A percentile compares a stretch with the other conserved stretches of the same genome.
These are phyloP conservation scores for Trichosanthes cucumerina DNA, from an alignment of 306 rosid genomes.

Conservation along the genomic window DNA sequence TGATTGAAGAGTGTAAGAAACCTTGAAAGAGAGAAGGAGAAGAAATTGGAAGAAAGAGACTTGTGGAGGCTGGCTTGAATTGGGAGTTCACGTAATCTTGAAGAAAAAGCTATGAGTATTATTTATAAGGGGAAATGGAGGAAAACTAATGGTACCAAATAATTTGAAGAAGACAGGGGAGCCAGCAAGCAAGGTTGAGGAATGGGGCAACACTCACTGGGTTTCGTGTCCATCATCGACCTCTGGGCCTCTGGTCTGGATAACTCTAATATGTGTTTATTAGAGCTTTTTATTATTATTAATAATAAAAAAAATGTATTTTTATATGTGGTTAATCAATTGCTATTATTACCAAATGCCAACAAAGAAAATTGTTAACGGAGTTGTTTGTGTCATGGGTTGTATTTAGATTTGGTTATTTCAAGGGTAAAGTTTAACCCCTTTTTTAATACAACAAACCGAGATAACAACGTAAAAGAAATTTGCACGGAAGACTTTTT, in stretches of 20 bases:
- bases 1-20: conserved; percentile 36
- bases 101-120: conserved; percentile 24
- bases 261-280: not conserved
- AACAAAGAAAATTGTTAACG: too few relatives aligned
- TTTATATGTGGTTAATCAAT: too few relatives aligned
- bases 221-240: not conserved
- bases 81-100: conserved; percentile 20
- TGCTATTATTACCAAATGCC: too few relatives aligned
- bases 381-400: too few relatives aligned
- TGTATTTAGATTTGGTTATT: too few relatives aligned
- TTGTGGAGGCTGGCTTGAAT: conserved; percentile 9
- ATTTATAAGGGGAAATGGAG: not conserved
- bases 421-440: too few relatives aligned
- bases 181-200: not conserved
- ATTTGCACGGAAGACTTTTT: too few relatives aligned
- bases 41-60: not conserved
- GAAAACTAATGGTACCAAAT: not conserved
- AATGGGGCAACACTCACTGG: not conserved
- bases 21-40: not conserved
- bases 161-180: not conserved
- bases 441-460: too few relatives aligned
- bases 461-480: too few relatives aligned
- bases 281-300: too few relatives aligned
- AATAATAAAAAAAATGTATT: too few relatives aligned
- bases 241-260: not conserved